Base-by-base conservation (phyloP, 2,329 filamentous ascomycete genomes). In the Sporothrix variecibatus region DNA sequence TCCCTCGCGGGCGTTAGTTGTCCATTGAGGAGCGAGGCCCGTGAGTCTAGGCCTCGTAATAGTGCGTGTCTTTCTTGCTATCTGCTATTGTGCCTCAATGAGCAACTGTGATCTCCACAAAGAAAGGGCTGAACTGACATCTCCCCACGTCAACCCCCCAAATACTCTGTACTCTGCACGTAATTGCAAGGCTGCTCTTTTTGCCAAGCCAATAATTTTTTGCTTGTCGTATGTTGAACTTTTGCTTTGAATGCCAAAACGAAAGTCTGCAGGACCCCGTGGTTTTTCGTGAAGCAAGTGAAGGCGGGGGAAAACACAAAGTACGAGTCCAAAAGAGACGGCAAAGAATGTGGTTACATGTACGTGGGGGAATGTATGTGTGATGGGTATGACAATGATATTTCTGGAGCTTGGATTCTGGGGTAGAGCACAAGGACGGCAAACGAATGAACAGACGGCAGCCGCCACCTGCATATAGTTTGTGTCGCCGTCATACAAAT, bases 401-500 rank as follows among this genome's bases (percentile, higher is more conserved):
- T 5, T 17, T 43, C 40, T 43, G 40, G 40, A 49, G 12, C 20
- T 15, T 20, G 15, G 6, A 4, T 49, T 49, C 34, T 43, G 60
- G 60, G 60, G n/a, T 65, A 43, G 23, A 43, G 34, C 9, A 43
- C 15, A 2, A 43, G 9, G 26, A 40, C 40, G 17, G 6, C 17
- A 40, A 23, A 26, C 58, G 3, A 53, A 53, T 15, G 51, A 56
- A 56, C 51, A 20, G 11, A 11, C 34, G 38, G 23, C 51, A 20
- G 11, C 9, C 34, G n/a, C 12, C 60, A 26, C n/a, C 3, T 8
- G 62, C 62, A 46, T 28, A 67, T 46, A 67, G 62, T 67, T 67
- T 67, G 62, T 67, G 62, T 67, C 17, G 62, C 62, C 62, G 62
- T 46, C 38, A n/a, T 26, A 67, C 51, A 15, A 51, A n/a, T 8